These are phyloP conservation scores for Emericellopsis cladophorae DNA, from an alignment of 2,329 filamentous ascomycete genomes.

Conservation along the genomic window DNA sequence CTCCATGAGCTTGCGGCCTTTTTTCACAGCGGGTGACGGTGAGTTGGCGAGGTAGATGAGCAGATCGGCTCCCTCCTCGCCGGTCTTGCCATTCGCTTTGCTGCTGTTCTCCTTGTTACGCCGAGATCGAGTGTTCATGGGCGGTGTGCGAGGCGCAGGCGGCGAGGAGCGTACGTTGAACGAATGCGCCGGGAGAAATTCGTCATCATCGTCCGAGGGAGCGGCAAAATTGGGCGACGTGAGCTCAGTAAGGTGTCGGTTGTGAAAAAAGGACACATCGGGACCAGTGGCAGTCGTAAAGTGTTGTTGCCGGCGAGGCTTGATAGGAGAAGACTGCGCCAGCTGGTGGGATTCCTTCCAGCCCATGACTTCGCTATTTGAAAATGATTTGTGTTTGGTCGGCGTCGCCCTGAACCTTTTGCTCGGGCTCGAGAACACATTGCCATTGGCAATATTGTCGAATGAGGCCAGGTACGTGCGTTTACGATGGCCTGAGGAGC, in stretches of 20 bases:
- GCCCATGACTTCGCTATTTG: conserved; percentile 31
- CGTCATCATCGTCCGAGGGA: conserved; percentile 69
- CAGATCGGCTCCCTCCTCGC: conserved; percentile 71
- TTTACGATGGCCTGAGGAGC: conserved; percentile 53
- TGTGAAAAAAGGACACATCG: conserved; percentile 67
- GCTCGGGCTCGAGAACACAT: conserved; percentile 36
- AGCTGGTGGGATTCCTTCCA: conserved; percentile 72
- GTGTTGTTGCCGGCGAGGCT: conserved; percentile 60
- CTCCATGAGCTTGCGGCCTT: conserved; percentile 40
- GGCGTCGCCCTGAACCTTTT: conserved; percentile 61
- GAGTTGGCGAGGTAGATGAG: conserved; percentile 81
- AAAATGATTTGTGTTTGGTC: conserved; percentile 44
- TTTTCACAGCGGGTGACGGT: conserved; percentile 65
- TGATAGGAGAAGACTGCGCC: conserved; percentile 77
- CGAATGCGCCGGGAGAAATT: conserved; percentile 64
- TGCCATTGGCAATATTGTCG: conserved; percentile 23
- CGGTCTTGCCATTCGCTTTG: conserved; percentile 17
- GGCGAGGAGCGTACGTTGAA: conserved; percentile 68
- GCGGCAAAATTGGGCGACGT: conserved; percentile 48
- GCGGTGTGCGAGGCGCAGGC: conserved; percentile 57
- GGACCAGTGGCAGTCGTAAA: conserved; percentile 62
- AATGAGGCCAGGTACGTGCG: conserved; percentile 49
- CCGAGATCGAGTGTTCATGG: conserved; percentile 42
- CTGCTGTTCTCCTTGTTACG: conserved; percentile 30
- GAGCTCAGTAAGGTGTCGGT: conserved; percentile 47